phyloP scores from a whole-genome alignment of 2,329 filamentous ascomycete species.

The Clarireedia paspali region DNA sequence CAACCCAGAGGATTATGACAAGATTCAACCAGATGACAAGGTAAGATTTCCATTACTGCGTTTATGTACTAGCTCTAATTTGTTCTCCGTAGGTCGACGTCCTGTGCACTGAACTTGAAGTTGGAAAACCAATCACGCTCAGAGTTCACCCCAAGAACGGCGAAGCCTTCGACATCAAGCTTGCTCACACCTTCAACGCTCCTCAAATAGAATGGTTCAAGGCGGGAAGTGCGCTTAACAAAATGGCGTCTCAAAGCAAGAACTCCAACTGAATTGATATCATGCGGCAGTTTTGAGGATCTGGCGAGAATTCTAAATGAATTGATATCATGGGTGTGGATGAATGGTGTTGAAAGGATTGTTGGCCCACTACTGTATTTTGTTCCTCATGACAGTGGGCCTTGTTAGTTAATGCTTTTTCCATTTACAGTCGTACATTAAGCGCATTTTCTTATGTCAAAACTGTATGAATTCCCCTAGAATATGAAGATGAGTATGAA shows the following conservation, averaged over 20 bases:
- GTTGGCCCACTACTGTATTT: conserved; percentile 11
- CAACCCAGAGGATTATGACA: conserved; percentile 95
- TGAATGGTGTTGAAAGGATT: too few relatives aligned
- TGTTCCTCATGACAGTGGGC: conserved; percentile 1
- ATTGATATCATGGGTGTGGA: too few relatives aligned
- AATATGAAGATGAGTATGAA: not conserved
- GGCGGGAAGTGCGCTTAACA: conserved; percentile 92
- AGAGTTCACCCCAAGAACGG: conserved; percentile 87
- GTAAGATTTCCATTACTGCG: not conserved
- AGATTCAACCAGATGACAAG: conserved; percentile 87
- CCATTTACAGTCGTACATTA: conserved; percentile 8
- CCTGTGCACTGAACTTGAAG: conserved; percentile 77
- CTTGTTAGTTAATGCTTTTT: conserved; percentile 8
- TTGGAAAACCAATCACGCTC: conserved; percentile 89
- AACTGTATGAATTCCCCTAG: conserved; percentile 5
- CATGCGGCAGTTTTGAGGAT: conserved; percentile 1
- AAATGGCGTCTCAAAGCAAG: conserved; percentile 71
- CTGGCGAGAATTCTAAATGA: not conserved
- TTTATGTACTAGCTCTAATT: not conserved
- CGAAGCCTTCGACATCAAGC: conserved; percentile 69
- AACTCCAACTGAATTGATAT: conserved; percentile 17
- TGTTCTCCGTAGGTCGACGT: conserved; percentile 55
- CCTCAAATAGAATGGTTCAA: conserved; percentile 98
- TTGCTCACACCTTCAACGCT: conserved; percentile 96
- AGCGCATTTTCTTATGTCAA: conserved; percentile 4